These are phyloP conservation scores for Schizosaccharomyces cryophilus DNA, from an alignment of 805 yeast genomes.

Conservation along the genomic window DNA sequence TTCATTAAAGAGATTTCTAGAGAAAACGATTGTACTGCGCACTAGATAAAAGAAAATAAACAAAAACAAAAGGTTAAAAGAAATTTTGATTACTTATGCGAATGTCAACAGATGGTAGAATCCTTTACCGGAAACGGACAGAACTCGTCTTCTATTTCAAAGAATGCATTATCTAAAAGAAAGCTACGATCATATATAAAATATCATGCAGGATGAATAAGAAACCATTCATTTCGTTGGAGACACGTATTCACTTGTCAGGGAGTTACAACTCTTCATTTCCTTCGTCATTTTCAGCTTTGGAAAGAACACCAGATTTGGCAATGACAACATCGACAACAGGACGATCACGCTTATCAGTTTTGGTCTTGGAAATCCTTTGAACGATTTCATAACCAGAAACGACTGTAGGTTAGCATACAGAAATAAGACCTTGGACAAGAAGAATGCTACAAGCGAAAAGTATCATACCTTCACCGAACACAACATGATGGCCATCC, in stretches of 20 bases:
- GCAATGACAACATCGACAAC: slow-evolving; percentile 35
- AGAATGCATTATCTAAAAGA: no score
- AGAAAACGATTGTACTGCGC: no score
- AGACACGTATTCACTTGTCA: background rate
- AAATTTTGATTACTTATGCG: no score
- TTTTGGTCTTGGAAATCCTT: slow-evolving; percentile 49
- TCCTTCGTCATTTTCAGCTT: slow-evolving; percentile 11
- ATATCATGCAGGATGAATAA: no score
- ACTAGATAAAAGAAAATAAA: no score
- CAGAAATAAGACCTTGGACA: background rate
- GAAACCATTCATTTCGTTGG: background rate
- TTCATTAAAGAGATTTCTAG: no score
- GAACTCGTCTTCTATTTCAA: no score
- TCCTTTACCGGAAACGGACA: no score
- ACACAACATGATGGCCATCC: slow-evolving; percentile 62
- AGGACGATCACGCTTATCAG: slow-evolving; percentile 52
- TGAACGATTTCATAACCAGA: slow-evolving; percentile 68
- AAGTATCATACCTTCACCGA: slow-evolving; percentile 21
- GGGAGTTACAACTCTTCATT: background rate
- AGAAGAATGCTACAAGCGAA: background rate
- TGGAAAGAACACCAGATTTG: slow-evolving; percentile 31
- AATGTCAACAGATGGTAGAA: no score
- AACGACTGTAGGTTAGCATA: slow-evolving; percentile 23
- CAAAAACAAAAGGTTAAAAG: no score
- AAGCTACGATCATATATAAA: no score